Conservation (phyloP, 2,329 filamentous ascomycete genomes). For the Incumbomyces delicatus region DNA sequence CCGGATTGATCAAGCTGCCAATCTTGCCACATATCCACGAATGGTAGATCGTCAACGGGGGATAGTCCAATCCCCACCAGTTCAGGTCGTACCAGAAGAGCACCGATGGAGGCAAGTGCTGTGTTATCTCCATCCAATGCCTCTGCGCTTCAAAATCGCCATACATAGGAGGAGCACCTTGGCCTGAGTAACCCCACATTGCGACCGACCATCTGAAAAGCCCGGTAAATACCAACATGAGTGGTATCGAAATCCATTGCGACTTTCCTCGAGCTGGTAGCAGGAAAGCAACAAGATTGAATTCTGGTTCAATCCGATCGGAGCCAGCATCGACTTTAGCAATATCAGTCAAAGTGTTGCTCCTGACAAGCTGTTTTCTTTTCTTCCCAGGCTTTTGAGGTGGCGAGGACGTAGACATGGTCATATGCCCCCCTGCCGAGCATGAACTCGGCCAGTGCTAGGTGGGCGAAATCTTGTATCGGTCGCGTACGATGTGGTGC, state of each 20-base stretch:
- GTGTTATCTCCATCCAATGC: slow-evolving; percentile 98
- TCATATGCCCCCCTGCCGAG: too few species aligned
- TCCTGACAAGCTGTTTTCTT: slow-evolving; percentile 26
- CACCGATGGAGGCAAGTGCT: slow-evolving; percentile 75
- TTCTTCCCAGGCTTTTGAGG: slow-evolving; percentile 38
- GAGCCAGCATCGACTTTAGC: slow-evolving; percentile 35
- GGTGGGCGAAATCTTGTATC: background rate
- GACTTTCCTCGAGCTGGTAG: slow-evolving; percentile 78
- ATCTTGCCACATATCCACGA: slow-evolving; percentile 90
- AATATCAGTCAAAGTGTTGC: slow-evolving; percentile 32
- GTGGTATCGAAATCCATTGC: slow-evolving; percentile 83
- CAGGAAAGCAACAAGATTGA: slow-evolving; percentile 86
- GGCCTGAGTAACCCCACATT: slow-evolving; percentile 91
- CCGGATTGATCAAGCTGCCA: slow-evolving; percentile 64
- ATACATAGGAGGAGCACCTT: slow-evolving; percentile 74
- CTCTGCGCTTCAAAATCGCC: slow-evolving; percentile 96
- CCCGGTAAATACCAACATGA: slow-evolving; percentile 81
- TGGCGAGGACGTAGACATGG: slow-evolving; percentile 7
- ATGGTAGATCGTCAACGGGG: slow-evolving; percentile 93
- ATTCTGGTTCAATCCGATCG: slow-evolving; percentile 53
- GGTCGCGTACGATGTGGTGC: too few species aligned
- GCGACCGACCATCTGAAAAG: slow-evolving; percentile 89
- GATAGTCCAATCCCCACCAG: slow-evolving; percentile 98
- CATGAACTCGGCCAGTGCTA: background rate
- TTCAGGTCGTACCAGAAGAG: slow-evolving; percentile 97